Percentiles rank a stretch among this genome's conserved stretches.
Evolutionary conservation across 1,284 basidiomycete genomes (phyloP).

Genomic region (Pterula multifida): DNA sequence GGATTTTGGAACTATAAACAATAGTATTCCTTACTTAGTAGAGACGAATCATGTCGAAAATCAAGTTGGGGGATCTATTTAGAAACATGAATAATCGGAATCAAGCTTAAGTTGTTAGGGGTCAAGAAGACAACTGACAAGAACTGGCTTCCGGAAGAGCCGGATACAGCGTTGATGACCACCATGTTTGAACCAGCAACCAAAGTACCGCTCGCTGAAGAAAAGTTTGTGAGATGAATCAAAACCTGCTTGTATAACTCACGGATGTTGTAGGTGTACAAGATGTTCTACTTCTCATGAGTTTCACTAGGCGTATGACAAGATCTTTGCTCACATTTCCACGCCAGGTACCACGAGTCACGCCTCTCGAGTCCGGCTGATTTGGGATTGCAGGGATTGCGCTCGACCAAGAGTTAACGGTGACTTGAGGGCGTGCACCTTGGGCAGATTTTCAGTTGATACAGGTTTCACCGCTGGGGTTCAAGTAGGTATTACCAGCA

Average conservation of each 20-base stretch:
- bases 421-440: slow-evolving; percentile 21
- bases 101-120: neutral
- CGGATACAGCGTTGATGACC: slow-evolving; percentile 21
- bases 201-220: slow-evolving; percentile 18
- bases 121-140: slow-evolving; percentile 14
- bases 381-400: slow-evolving; percentile 17
- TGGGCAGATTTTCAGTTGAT: too few species aligned
- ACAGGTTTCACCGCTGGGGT: too few species aligned
- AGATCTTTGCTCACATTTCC: slow-evolving; percentile 18
- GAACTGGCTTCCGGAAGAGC: slow-evolving; percentile 19
- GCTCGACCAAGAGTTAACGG: slow-evolving; percentile 18
- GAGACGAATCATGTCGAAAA: slow-evolving; percentile 17
- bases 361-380: slow-evolving; percentile 20
- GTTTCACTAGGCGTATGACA: neutral
- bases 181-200: slow-evolving; percentile 18
- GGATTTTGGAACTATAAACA: too few species aligned
- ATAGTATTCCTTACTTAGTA: slow-evolving; percentile 6
- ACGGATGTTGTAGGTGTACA: slow-evolving; percentile 22
- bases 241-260: slow-evolving; percentile 8
- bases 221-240: slow-evolving; percentile 4
- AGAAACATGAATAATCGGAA: neutral
- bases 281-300: slow-evolving; percentile 15
- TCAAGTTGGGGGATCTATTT: slow-evolving; percentile 20
- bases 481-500: too few species aligned
- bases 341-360: slow-evolving; percentile 21